Conservation (phyloP, 2,329 filamentous ascomycete genomes). For the Verticillium nonalfalfae region DNA sequence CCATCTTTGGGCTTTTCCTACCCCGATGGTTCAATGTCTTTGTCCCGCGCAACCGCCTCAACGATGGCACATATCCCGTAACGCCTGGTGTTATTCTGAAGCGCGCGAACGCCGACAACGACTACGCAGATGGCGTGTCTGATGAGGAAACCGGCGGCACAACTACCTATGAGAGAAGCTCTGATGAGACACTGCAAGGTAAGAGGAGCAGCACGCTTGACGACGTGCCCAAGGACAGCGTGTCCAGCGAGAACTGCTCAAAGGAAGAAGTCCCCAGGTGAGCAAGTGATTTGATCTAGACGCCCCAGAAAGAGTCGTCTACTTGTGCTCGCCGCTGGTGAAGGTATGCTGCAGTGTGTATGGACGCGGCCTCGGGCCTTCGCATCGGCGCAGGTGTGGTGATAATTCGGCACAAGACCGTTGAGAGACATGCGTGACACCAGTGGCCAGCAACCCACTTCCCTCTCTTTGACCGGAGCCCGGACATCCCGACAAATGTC, state of each 20-base stretch:
- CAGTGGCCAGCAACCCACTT: background rate
- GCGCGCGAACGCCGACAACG: conserved; percentile 4
- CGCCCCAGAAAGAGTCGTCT: background rate
- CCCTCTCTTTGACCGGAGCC: too few relatives aligned
- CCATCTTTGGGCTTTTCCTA: conserved; percentile 7
- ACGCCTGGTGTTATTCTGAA: conserved; percentile 5
- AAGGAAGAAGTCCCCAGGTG: background rate
- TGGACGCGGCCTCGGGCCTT: background rate
- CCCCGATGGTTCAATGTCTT: conserved; percentile 11
- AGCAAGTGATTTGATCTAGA: background rate
- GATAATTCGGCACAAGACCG: background rate
- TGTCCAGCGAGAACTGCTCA: background rate
- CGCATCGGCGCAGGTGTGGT: background rate
- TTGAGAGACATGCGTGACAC: background rate
- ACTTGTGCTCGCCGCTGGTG: background rate
- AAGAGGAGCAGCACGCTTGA: background rate
- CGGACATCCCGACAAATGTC: too few relatives aligned
- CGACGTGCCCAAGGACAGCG: background rate
- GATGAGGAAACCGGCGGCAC: background rate
- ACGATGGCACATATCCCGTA: conserved; percentile 1
- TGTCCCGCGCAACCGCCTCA: conserved; percentile 1
- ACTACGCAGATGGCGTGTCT: background rate
- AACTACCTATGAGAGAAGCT: background rate
- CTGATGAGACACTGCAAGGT: background rate
- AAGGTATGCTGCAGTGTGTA: background rate